Evolutionary conservation across 495 filamentous ascomycete genomes (phyloP).

Genomic region (Hypoxylon fragiforme): DNA sequence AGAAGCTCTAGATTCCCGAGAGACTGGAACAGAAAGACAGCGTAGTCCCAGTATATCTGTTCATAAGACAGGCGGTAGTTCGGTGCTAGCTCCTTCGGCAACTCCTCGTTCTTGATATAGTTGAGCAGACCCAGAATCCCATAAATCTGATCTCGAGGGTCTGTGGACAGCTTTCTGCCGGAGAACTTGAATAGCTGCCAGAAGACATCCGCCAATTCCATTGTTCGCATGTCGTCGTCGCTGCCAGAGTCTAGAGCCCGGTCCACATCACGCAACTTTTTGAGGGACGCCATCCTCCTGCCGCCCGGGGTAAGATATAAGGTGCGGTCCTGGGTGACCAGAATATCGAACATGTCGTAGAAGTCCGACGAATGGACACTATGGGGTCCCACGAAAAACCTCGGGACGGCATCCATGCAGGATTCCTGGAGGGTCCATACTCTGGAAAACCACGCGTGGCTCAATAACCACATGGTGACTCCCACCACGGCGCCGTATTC

Average conservation of each 20-base stretch:
- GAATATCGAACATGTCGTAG: background rate
- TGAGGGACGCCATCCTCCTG: background rate
- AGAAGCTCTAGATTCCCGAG: conserved; percentile 6
- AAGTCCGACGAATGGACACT: background rate
- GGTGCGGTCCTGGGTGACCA: background rate
- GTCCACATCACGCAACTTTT: background rate
- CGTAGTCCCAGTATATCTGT: conserved; percentile 16
- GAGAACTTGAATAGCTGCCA: background rate
- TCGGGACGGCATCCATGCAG: background rate
- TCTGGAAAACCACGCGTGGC: conserved; percentile 13
- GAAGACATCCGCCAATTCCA: conserved; percentile 2
- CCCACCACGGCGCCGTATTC: background rate
- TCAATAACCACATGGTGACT: background rate
- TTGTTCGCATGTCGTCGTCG: background rate
- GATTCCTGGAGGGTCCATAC: conserved; percentile 28
- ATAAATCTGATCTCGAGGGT: conserved; percentile 23
- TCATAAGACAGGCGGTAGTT: conserved; percentile 9
- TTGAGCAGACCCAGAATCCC: conserved; percentile 16
- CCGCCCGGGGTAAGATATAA: background rate
- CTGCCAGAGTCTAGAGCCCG: background rate
- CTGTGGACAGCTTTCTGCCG: background rate
- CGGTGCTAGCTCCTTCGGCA: conserved; percentile 14
- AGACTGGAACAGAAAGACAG: conserved; percentile 15
- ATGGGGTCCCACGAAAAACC: conserved; percentile 2
- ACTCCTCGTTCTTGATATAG: background rate